Conservation (phyloP, 2,329 filamentous ascomycete species). For the Venturia oleaginea region DNA sequence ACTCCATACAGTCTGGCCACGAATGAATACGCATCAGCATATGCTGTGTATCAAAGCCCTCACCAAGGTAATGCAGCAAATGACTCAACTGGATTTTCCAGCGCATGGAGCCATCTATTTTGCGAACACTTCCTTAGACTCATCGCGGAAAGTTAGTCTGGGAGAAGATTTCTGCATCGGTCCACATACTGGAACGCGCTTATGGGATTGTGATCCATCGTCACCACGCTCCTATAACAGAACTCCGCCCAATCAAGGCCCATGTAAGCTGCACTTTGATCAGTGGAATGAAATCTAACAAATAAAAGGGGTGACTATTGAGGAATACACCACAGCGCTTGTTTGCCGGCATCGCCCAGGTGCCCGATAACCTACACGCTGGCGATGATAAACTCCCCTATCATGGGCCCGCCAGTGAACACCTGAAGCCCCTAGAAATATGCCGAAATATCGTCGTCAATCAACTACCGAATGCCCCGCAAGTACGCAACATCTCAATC, state of each 20-base stretch:
- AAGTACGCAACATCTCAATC: conserved; percentile 12
- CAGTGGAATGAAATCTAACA: neutral
- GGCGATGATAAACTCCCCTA: conserved; percentile 10
- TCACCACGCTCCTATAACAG: conserved; percentile 12
- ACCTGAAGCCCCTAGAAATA: conserved; percentile 15
- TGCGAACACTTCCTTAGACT: conserved; percentile 21
- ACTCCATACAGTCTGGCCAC: conserved; percentile 26
- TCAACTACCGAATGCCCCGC: conserved; percentile 9
- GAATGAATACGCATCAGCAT: conserved; percentile 26
- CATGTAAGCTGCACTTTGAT: conserved; percentile 14
- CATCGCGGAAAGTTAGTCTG: conserved; percentile 19
- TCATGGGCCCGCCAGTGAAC: conserved; percentile 16
- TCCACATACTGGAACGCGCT: conserved; percentile 16
- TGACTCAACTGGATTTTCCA: conserved; percentile 28
- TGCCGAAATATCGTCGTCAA: conserved; percentile 12
- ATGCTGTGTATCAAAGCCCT: conserved; percentile 27
- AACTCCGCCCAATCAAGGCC: conserved; percentile 13
- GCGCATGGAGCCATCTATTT: conserved; percentile 32
- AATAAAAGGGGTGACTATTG: neutral
- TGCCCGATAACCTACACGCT: conserved; percentile 23
- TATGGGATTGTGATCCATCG: conserved; percentile 15
- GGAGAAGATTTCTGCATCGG: conserved; percentile 27
- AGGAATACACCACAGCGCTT: conserved; percentile 1
- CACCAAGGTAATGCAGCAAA: conserved; percentile 23
- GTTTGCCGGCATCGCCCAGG: conserved; percentile 18